Evolutionary conservation across 108 stramenopile species (phyloP).

Genomic region (Aurantiochytrium sp.): DNA sequence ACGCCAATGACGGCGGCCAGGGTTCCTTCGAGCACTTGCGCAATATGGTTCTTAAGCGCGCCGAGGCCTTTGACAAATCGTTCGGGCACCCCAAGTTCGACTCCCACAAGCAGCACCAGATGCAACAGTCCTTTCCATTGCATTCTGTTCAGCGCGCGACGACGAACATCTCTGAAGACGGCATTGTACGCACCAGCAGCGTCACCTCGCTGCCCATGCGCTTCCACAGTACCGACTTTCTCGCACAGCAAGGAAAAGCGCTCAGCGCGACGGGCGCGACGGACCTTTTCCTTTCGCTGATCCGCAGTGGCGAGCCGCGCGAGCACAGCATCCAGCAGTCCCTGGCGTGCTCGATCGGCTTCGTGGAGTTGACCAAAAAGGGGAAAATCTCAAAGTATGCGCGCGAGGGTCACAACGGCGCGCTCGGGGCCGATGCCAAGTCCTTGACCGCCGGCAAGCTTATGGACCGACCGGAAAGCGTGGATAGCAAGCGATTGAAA

Average conservation of each 20-base stretch:
- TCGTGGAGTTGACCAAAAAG: background rate
- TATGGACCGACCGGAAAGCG: too few relatives aligned
- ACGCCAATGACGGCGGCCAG: background rate
- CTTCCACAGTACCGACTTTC: background rate
- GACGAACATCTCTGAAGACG: background rate
- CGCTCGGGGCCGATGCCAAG: background rate
- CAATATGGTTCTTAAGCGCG: background rate
- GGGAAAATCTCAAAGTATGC: background rate
- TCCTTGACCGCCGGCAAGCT: too few relatives aligned
- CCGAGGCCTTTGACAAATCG: background rate
- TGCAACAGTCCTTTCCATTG: too few relatives aligned
- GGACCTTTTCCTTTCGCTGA: background rate
- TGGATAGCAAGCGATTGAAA: too few relatives aligned
- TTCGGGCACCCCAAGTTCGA: background rate
- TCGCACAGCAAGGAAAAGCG: background rate
- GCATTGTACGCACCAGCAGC: background rate
- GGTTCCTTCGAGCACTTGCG: background rate
- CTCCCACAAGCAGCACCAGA: background rate
- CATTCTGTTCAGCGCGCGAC: background rate
- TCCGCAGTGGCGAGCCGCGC: background rate
- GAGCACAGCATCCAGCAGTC: background rate
- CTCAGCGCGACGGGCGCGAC: background rate
- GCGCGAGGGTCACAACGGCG: background rate
- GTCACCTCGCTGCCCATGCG: background rate
- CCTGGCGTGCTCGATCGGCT: background rate